Base-by-base conservation (phyloP, 805 yeast genomes). In the Tetrapisispora pingtungensis region DNA sequence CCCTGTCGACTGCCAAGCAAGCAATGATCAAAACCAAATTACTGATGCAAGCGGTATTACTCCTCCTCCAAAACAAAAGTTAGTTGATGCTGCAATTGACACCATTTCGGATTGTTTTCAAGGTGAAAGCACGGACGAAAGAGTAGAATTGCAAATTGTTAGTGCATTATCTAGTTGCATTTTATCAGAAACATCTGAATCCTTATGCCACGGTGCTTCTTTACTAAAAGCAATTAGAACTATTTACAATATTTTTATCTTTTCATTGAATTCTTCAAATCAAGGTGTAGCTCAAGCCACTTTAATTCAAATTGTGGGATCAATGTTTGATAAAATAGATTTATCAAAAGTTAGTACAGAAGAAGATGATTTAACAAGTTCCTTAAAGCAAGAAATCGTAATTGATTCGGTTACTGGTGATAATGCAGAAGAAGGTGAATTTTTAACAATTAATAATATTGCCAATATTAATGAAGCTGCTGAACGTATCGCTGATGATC, bases 241-340 rank as follows among this genome's bases (percentile, higher is more conserved):
- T 57, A 86, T 90, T 24, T 93, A 93, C 68, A 89, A 88, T 60
- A 84, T 94, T 24, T 94, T 90, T 57, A 81, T 93, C 35, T 74
- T 86, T 45, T 87, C 97, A 0, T 70, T 84, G 47, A 79, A 83
- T 17, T 78, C 90, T 3, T 70, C 84, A 22, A 90, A 88, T 59
- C 98, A 93, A 65, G 84, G 88, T 1, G 80, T 89, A 47, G 97
- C 98, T 0, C 97, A 94, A 68, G 97, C 96, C 1, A 83, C 93
- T 7, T 71, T 93, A 51, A 85, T 94, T 3, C 99, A 93, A 66
- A 83, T 90, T 56, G 86, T 93, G 19, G 80, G 80, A 44, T 80
- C 85, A 8, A 81, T 89, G 10, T 93, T 87, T 66, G 95, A 84
- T 49, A 77, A 93, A 49, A 63, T 58, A 37, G 59, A 67, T 31